Evolutionary conservation across 2,329 filamentous ascomycete species (phyloP), one percentile per base, ranked within the genome.

Genomic region (Colletotrichum sidae): DNA sequence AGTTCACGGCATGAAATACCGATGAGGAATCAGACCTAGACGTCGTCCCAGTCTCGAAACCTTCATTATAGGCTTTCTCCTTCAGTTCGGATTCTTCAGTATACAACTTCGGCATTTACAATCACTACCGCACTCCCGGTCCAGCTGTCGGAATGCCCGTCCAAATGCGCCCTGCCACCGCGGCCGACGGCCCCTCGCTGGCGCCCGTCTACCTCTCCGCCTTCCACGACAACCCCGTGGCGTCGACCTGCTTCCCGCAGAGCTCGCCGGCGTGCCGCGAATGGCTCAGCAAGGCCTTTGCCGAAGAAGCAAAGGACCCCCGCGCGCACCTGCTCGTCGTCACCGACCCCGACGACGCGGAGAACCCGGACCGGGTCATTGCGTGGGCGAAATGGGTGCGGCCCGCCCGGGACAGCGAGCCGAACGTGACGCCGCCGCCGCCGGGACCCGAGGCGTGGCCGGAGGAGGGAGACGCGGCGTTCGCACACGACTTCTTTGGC

Each of bases 341-440:
- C 8, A 74, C 75, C 6, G 79, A 81, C 53, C 44, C 74, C 0
- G 54, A 67, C n/a, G 58, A 69, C n/a, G 39, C 61, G 2, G 57
- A 52, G 0, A 45, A 65, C 4, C 55, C 67, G 0, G 72, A 68
- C 0, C 68, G 71, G 1, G 63, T 84, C 2, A 70, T 85, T 33
- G 81, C 80, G 1, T 84, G 82, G 60, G 78, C 79, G 5, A 83
- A 85, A 69, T 87, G 85, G 85, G 69, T 74, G 8, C 70, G 75
- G 3, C 77, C 77, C 0, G 72, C 64, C 2, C 11, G 68, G 1
- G 67, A 71, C 11, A 57, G 68, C 2, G 67, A 70, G 42, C 68
- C 68, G 6, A 71, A 70, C 50, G 70, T 72, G 0, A 68, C 67
- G 34, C 71, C 74, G 1, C 68, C 73, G 2, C 60, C 64, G 10